phyloP scores from a whole-genome alignment of 805 yeast genomes.

The Kodamaea hsintzibuensis region DNA sequence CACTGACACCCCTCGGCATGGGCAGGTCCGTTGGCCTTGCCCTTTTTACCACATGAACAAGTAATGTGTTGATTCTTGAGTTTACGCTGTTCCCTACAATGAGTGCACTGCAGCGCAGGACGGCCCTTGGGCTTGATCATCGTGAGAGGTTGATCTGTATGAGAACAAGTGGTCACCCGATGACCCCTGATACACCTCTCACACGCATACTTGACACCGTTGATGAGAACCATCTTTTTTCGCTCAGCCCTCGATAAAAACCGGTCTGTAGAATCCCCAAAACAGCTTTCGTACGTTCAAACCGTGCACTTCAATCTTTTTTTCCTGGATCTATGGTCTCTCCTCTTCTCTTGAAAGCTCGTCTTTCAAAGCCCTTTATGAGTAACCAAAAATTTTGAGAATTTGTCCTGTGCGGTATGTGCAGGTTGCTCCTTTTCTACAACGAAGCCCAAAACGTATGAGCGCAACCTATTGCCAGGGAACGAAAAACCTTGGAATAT shows the following conservation, averaged over 20 bases:
- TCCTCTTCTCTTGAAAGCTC: not conserved
- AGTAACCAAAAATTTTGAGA: not conserved
- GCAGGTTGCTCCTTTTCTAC: slow-evolving; percentile 3
- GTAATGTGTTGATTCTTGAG: slow-evolving; percentile 63
- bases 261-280: not conserved
- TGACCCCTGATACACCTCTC: slow-evolving; percentile 96
- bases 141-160: slow-evolving; percentile 84
- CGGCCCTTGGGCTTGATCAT: slow-evolving; percentile 97
- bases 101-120: slow-evolving; percentile 89
- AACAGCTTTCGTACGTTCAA: not conserved
- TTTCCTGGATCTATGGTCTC: not conserved
- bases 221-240: slow-evolving; percentile 73
- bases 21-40: slow-evolving; percentile 36
- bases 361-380: not conserved
- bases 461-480: not conserved
- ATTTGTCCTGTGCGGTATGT: not conserved
- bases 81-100: slow-evolving; percentile 77
- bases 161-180: slow-evolving; percentile 90
- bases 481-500: not conserved
- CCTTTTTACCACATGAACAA: slow-evolving; percentile 68
- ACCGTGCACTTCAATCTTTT: not conserved
- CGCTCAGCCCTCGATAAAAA: not conserved
- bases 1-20: slow-evolving; percentile 41
- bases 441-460: not conserved
- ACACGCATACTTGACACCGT: slow-evolving; percentile 95